Percentiles rank a stretch among this genome's conserved stretches.
Evolutionary conservation across 345 rosid genomes (phyloP).

Genomic region (Corymbia maculata): DNA sequence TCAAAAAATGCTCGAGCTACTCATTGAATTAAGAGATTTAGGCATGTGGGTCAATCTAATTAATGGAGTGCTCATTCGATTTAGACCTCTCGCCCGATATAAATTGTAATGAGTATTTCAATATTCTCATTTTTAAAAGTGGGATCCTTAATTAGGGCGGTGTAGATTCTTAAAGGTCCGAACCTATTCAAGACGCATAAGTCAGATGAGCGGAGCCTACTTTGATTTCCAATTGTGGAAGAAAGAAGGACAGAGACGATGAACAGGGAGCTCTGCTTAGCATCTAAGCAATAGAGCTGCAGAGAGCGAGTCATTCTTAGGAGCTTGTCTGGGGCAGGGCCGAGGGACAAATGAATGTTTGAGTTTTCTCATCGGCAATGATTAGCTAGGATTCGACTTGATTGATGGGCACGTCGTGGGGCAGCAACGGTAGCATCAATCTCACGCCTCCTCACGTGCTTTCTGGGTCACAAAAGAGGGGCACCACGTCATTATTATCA

Average conservation of each 20-base stretch:
- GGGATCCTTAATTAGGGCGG: too few species aligned
- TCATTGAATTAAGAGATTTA: background rate
- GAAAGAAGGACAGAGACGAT: background rate
- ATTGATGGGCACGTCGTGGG: background rate
- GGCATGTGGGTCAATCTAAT: rapidly evolving
- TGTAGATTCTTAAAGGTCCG: background rate
- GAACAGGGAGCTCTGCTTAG: background rate
- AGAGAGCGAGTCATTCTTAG: background rate
- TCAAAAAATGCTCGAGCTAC: rapidly evolving
- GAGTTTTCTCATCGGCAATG: background rate
- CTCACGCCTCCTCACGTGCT: background rate
- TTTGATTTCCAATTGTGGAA: background rate
- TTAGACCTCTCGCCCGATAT: background rate
- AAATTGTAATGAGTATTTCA: too few species aligned
- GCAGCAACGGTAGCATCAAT: background rate
- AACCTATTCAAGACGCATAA: background rate
- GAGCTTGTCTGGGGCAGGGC: background rate
- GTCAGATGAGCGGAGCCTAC: background rate
- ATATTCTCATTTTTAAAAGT: too few species aligned
- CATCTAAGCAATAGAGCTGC: background rate
- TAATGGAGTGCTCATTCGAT: background rate
- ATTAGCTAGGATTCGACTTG: background rate
- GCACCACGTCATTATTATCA: background rate
- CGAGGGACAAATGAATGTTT: background rate
- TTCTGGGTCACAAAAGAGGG: background rate